Evolutionary conservation across 2,329 filamentous ascomycete genomes (phyloP).

Genomic region (Orbilia brochopaga): DNA sequence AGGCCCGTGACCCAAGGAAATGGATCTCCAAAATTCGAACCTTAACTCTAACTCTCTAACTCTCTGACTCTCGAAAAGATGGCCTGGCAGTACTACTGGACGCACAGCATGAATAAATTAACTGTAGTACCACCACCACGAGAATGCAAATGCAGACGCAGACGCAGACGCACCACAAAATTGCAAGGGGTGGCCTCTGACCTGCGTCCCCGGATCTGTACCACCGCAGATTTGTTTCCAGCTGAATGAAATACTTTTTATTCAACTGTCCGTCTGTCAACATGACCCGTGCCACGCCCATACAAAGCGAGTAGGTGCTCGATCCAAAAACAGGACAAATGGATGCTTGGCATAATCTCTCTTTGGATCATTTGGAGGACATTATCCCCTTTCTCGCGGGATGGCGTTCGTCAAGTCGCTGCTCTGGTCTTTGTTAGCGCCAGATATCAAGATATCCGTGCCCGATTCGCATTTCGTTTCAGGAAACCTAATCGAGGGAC

Average conservation of each 20-base stretch:
- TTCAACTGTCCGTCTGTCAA: background rate
- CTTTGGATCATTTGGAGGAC: background rate
- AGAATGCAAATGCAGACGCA: background rate
- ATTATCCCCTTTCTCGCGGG: background rate
- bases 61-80: too few species aligned
- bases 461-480: conserved; percentile 29
- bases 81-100: too few species aligned
- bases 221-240: background rate
- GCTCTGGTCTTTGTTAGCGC: conserved; percentile 14
- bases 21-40: too few species aligned
- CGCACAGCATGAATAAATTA: background rate
- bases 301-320: too few species aligned
- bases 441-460: too few species aligned
- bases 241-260: background rate
- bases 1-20: conserved; percentile 5
- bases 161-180: too few species aligned
- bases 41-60: too few species aligned
- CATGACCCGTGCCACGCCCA: background rate
- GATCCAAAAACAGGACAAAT: too few species aligned
- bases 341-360: too few species aligned
- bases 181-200: background rate
- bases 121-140: background rate
- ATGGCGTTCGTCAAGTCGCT: background rate
- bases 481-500: conserved; percentile 35
- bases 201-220: conserved; percentile 9